Evolutionary conservation across 2,329 filamentous ascomycete species (phyloP).

Genomic region (Nothophaeocryptopus gaeumannii): DNA sequence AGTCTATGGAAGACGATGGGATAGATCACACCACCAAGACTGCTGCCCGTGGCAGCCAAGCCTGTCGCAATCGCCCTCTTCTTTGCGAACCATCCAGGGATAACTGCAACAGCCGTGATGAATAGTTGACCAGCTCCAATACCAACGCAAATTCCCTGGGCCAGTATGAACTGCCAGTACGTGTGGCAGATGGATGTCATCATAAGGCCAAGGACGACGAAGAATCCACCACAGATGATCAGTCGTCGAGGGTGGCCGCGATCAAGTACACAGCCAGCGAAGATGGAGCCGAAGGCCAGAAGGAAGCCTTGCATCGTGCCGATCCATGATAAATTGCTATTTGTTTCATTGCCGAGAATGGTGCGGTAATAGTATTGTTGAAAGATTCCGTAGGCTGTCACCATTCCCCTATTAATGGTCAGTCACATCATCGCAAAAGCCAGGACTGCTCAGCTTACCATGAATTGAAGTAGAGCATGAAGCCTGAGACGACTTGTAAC

Average conservation of each 20-base stretch:
- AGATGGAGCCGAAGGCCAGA: slow-evolving; percentile 48
- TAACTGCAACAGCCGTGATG: slow-evolving; percentile 59
- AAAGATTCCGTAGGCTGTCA: slow-evolving; percentile 40
- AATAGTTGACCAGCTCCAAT: slow-evolving; percentile 54
- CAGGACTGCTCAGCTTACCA: slow-evolving; percentile 19
- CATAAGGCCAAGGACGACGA: slow-evolving; percentile 64
- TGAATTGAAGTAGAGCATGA: slow-evolving; percentile 47
- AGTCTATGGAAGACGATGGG: slow-evolving; percentile 55
- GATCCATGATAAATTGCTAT: slow-evolving; percentile 46
- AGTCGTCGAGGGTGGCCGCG: slow-evolving; percentile 42
- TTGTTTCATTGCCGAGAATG: neutral
- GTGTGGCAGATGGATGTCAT: slow-evolving; percentile 58
- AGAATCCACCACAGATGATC: slow-evolving; percentile 47
- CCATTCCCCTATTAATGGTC: slow-evolving; percentile 10
- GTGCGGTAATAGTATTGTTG: slow-evolving; percentile 46
- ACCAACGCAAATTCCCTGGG: slow-evolving; percentile 47
- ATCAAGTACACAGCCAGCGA: slow-evolving; percentile 52
- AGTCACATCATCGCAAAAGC: neutral
- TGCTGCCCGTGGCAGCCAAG: slow-evolving; percentile 57
- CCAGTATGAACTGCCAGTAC: slow-evolving; percentile 55
- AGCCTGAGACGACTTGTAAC: slow-evolving; percentile 45
- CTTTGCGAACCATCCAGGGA: slow-evolving; percentile 62
- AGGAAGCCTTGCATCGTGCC: slow-evolving; percentile 51
- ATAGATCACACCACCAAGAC: slow-evolving; percentile 41
- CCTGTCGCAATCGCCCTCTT: slow-evolving; percentile 57